Evolutionary conservation across 805 yeast genomes (phyloP), one percentile per base, ranked within the genome.

Genomic region (Lachancea cidri): DNA sequence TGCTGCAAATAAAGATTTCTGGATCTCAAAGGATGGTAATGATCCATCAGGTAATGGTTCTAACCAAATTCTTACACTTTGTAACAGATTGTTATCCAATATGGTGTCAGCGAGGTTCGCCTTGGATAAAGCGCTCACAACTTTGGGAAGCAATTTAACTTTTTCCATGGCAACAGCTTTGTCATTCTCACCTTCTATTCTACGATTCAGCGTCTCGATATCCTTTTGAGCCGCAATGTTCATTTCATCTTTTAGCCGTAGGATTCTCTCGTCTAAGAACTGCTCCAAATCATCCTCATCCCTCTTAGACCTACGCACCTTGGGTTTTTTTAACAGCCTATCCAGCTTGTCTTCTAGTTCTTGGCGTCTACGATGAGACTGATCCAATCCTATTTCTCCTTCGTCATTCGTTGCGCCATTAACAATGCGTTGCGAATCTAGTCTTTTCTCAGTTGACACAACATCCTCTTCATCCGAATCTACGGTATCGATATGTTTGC

Each of bases 1-100:
- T 29, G 95, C 83, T 15, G 71, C 69, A 52, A 93, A 85, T 53
- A 93, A 67, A 42, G 84, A 89, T 62, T 83, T 86, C 63, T 93
- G 98, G 50, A 93, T 91, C 62, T 88, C 95, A 67, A 84, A 93
- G 1, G 96, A 89, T n/a, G 99, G 99, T 66, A 93, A 73, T 8
- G 96, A 86, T 35, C 94, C 95, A 71, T 94, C 98, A 3, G 98
- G 98, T 54, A 93, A 73, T 22, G 99, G 99, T 64, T 93, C 99
- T 43, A 93, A 72, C 99, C 99, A 93, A 61, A 87, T 81, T 53
- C 98, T 76, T 19, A 93, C 89, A 38, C 95, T 91, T 55, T 91
- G 97, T 45, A 93, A 71, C 53, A 93, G 65, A 63, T 93, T 93
- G 62, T 93, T 93, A 68, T 93, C 99, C 56, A 93, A 72, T 44